Evolutionary conservation across 495 filamentous ascomycete species (phyloP).

Genomic region (Daldinia caldariorum): DNA sequence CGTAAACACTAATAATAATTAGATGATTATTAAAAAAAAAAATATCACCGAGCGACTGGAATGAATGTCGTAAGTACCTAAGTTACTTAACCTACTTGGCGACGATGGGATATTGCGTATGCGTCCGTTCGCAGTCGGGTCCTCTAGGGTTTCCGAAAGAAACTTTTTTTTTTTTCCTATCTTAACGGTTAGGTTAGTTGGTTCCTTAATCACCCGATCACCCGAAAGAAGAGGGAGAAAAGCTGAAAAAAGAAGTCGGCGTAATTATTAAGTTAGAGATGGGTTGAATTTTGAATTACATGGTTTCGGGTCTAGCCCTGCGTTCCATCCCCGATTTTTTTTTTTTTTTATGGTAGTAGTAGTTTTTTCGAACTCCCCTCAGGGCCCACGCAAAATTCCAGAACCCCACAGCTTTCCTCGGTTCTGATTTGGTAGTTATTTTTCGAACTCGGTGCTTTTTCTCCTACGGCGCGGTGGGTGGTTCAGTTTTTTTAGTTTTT

Average conservation of each 20-base stretch:
- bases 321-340: constrained; percentile 25
- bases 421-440: constrained; percentile 35
- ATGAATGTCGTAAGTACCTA: background rate
- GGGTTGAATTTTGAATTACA: constrained; percentile 16
- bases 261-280: constrained; percentile 18
- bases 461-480: background rate
- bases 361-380: background rate
- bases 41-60: too few species aligned
- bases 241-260: constrained; percentile 11
- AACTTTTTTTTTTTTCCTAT: constrained; percentile 10
- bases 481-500: background rate
- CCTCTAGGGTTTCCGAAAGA: constrained; percentile 29
- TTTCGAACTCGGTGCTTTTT: constrained; percentile 29
- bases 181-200: background rate
- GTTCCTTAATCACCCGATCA: constrained; percentile 21
- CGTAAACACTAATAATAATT: background rate
- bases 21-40: too few species aligned
- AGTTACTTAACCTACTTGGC: background rate
- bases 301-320: constrained; percentile 33
- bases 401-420: constrained; percentile 24
- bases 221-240: constrained; percentile 14
- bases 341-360: too few species aligned
- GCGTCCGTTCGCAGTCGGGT: constrained; percentile 32
- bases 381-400: constrained; percentile 18
- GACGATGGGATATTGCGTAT: constrained; percentile 22